Base-by-base conservation (phyloP, 2,329 filamentous ascomycete species). In the Fusarium annulatum region DNA sequence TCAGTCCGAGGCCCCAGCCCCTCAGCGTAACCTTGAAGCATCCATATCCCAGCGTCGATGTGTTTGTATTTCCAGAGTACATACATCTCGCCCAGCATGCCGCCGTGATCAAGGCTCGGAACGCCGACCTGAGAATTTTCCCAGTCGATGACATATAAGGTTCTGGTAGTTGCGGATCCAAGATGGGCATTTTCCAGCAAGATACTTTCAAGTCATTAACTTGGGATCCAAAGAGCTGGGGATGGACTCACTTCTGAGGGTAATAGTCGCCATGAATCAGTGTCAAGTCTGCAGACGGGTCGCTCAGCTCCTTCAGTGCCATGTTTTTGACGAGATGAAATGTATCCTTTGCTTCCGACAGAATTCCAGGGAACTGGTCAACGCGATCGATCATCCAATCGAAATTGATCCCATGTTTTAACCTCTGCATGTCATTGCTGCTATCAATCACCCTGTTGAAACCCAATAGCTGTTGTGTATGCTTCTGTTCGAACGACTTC, bases 81-180 rank as follows among this genome's bases (percentile, higher is more conserved):
- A 19, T 49, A 68, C 11, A 59, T n/a, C n/a, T 69, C 64, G 7
- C 66, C 51, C 12, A 69, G 21, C 57, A 69, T 69, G 9, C 49
- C 58, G 7, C 58, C 64, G 21, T 69, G 57, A n/a, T 68, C 52
- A 8, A 68, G 36, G 15, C 36, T 23, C 3, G 42, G 57, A 16
- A 42, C 16, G 0, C 64, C 52, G 6, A 68, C 18, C 12, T 68
- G 52, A 5, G 41, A 36, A 39, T 63, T 69, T 33, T 69, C 58
- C 58, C 52, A 64, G 41, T 64, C 67, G 10, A 69, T n/a, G 8
- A 59, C 34, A 23, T 58, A 43, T 12, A 68, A 6, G 3, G 30
- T 19, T 9, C n/a, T 59, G 3, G 23, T 21, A 18, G 8, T 36
- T n/a, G 19, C n/a, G 7, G 36, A 4, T 7, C 30, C 23, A 18